phyloP scores from a whole-genome alignment of 352 stramenopile species.

The Thalassiosira sp. region DNA sequence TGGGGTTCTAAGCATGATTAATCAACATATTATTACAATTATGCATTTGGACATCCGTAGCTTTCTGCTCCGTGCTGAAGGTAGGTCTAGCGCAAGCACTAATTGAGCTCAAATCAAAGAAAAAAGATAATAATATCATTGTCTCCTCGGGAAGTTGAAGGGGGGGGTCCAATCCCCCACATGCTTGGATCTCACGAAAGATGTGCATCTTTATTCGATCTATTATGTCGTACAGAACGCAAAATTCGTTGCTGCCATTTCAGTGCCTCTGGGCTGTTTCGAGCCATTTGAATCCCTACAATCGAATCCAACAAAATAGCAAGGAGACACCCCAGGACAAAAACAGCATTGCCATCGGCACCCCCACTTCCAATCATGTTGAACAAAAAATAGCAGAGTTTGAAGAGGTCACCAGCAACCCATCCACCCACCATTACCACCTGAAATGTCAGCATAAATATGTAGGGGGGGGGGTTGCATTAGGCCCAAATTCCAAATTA shows the following conservation, averaged over 20 bases:
- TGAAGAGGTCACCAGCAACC: conserved; percentile 54
- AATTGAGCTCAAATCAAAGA: too few species aligned
- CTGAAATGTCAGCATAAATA: not conserved
- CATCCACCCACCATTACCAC: conserved; percentile 55
- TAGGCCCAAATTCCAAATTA: too few species aligned
- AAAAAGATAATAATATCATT: too few species aligned
- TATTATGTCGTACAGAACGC: conserved; percentile 36
- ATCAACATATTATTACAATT: too few species aligned
- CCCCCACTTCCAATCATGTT: conserved; percentile 28
- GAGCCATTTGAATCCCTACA: conserved; percentile 42
- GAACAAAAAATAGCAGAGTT: conserved; percentile 54
- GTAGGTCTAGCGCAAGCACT: too few species aligned
- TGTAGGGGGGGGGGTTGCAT: not conserved
- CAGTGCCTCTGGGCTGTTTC: conserved; percentile 19
- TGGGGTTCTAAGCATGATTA: not conserved
- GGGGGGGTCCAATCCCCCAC: not conserved
- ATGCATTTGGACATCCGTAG: too few species aligned
- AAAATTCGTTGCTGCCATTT: conserved; percentile 28
- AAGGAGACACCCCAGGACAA: conserved; percentile 49
- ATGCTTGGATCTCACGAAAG: conserved; percentile 13
- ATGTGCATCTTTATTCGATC: conserved; percentile 36
- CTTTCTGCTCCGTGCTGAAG: too few species aligned
- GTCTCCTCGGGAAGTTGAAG: conserved; percentile 4
- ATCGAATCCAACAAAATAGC: conserved; percentile 46
- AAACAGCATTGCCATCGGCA: conserved; percentile 36